A percentile compares a stretch with the other conserved stretches of the same genome.
Conservation (phyloP, 2,329 filamentous ascomycete species). For the Zymoseptoria pseudotritici region DNA sequence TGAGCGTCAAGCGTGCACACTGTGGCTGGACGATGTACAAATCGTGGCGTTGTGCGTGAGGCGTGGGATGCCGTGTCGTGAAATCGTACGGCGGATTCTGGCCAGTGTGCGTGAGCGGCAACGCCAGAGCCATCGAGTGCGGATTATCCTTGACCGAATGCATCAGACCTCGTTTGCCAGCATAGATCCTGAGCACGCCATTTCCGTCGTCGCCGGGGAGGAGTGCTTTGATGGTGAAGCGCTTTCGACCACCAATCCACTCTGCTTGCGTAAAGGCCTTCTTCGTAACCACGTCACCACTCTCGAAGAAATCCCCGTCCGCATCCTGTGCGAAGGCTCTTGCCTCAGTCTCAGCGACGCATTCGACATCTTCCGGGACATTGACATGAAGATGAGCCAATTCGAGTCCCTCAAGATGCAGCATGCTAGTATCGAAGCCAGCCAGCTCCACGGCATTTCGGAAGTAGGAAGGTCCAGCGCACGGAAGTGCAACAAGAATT, state of each 20-base stretch:
- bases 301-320: constrained; percentile 91
- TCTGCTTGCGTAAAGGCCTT: constrained; percentile 83
- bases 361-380: constrained; percentile 83
- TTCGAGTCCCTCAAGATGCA: constrained; percentile 83
- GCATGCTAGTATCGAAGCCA: constrained; percentile 83
- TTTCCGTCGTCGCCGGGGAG: constrained; percentile 87
- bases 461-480: constrained; percentile 82
- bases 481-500: constrained; percentile 76
- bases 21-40: constrained; percentile 96
- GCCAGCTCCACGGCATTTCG: constrained; percentile 70
- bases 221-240: constrained; percentile 87
- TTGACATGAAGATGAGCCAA: constrained; percentile 84
- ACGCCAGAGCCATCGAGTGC: constrained; percentile 76
- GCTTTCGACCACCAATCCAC: constrained; percentile 80
- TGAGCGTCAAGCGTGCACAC: constrained; percentile 76
- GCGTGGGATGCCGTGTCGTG: constrained; percentile 84
- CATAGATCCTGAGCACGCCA: constrained; percentile 82
- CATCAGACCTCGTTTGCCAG: constrained; percentile 90
- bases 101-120: constrained; percentile 85
- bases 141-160: constrained; percentile 96
- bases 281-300: constrained; percentile 77
- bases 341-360: constrained; percentile 86
- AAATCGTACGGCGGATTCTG: constrained; percentile 95
- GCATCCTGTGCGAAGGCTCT: constrained; percentile 70
- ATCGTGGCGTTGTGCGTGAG: constrained; percentile 94